phyloP scores from a whole-genome alignment of 768 basidiomycete species.

The Boletales sp. region DNA sequence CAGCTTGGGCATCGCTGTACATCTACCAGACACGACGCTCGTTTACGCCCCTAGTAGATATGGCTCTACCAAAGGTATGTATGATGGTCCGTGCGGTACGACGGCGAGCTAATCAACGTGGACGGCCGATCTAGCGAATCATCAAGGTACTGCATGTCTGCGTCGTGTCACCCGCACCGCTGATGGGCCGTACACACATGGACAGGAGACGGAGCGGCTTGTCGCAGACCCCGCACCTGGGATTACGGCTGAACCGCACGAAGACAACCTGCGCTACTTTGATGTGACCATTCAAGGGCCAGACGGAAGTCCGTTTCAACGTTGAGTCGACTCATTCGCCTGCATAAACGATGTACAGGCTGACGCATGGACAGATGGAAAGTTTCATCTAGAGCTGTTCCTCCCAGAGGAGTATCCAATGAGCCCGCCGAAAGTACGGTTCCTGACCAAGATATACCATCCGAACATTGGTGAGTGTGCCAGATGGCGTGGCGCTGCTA shows the following conservation, averaged over 20 bases:
- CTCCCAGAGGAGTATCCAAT: conserved; percentile 99
- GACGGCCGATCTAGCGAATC: conserved; percentile 39
- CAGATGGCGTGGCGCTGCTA: conserved; percentile 12
- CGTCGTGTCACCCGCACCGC: conserved; percentile 17
- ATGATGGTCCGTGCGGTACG: not conserved
- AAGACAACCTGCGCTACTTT: conserved; percentile 97
- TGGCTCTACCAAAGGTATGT: conserved; percentile 37
- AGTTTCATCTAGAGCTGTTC: conserved; percentile 96
- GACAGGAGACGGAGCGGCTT: conserved; percentile 94
- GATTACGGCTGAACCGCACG: conserved; percentile 91
- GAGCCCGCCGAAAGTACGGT: conserved; percentile 97
- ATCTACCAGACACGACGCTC: conserved; percentile 13
- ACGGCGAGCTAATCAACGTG: conserved; percentile 4
- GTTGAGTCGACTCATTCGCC: conserved; percentile 40
- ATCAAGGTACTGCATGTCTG: conserved; percentile 41
- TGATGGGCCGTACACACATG: conserved; percentile 14
- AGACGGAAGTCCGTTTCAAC: conserved; percentile 87
- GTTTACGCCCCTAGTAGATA: conserved; percentile 19
- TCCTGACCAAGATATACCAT: conserved; percentile 97
- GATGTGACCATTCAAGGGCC: conserved; percentile 97
- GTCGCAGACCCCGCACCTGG: conserved; percentile 96
- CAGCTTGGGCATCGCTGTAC: conserved; percentile 12
- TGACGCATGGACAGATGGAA: conserved; percentile 58
- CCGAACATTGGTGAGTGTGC: conserved; percentile 89
- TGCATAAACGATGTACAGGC: not conserved